These are phyloP conservation scores for Coprinopsis sp. DNA, from an alignment of 768 basidiomycete species.

Conservation along the genomic window DNA sequence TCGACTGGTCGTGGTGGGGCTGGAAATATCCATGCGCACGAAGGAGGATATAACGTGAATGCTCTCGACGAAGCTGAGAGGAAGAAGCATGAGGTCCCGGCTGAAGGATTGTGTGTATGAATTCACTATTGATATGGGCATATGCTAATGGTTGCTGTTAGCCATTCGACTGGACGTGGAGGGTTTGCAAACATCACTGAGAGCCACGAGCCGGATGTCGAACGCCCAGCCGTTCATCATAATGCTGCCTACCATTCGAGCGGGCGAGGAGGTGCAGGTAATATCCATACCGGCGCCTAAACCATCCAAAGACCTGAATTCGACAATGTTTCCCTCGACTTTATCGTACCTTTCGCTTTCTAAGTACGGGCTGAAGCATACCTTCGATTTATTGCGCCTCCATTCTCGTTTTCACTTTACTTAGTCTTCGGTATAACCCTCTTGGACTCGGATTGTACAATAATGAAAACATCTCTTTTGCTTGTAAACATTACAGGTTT, in stretches of 20 bases:
- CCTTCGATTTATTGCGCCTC: too few relatives aligned
- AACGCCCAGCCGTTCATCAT: conserved; percentile 19
- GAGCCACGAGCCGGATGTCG: conserved; percentile 32
- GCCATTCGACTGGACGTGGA: conserved; percentile 67
- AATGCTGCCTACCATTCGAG: conserved; percentile 33
- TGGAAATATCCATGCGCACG: conserved; percentile 47
- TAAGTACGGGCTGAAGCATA: too few relatives aligned
- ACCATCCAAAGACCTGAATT: too few relatives aligned
- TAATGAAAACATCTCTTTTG: too few relatives aligned
- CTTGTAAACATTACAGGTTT: too few relatives aligned
- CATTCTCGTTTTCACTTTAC: too few relatives aligned
- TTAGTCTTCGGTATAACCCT: too few relatives aligned
- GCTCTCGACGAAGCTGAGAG: conserved; percentile 23
- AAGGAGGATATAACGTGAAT: conserved; percentile 15
- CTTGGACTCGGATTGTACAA: too few relatives aligned
- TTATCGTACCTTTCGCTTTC: too few relatives aligned
- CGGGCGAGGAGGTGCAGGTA: conserved; percentile 62
- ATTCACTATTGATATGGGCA: neutral
- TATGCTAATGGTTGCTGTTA: conserved; percentile 16
- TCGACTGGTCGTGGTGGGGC: conserved; percentile 61
- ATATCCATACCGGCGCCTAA: too few relatives aligned
- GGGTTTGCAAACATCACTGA: conserved; percentile 59
- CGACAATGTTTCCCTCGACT: too few relatives aligned
- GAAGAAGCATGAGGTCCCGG: conserved; percentile 17
- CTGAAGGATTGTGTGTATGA: conserved; percentile 36